phyloP scores from a whole-genome alignment of 2,329 filamentous ascomycete species.

The Trichoderma afroharzianum region DNA sequence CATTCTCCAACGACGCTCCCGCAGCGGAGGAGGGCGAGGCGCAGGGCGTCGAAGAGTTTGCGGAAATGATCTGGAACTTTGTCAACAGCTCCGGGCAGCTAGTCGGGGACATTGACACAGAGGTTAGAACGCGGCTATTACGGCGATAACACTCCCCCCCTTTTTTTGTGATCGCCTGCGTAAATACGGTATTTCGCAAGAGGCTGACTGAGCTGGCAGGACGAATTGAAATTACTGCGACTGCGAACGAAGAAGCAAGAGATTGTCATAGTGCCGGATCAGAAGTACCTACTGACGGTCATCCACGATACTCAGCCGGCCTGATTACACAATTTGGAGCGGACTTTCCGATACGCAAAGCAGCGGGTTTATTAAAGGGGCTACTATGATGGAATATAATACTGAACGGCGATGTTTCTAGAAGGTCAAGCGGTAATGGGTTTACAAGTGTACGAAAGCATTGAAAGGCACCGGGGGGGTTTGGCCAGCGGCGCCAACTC shows the following conservation, averaged over 20 bases:
- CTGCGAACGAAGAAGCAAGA: constrained; percentile 83
- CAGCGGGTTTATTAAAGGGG: not conserved
- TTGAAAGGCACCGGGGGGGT: not conserved
- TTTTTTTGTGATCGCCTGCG: not conserved
- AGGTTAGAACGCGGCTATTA: constrained; percentile 45
- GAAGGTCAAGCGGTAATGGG: not conserved
- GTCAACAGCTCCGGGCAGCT: constrained; percentile 65
- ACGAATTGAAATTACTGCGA: constrained; percentile 72
- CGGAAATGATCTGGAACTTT: constrained; percentile 72
- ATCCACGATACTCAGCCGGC: constrained; percentile 67
- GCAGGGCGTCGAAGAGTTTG: constrained; percentile 67
- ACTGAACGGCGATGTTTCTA: not conserved
- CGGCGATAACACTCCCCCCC: not conserved
- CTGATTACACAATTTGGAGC: not conserved
- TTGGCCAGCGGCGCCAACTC: not conserved
- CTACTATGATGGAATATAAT: not conserved
- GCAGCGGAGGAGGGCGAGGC: constrained; percentile 46
- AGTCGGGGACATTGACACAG: constrained; percentile 68
- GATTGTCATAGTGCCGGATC: constrained; percentile 76
- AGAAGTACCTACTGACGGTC: constrained; percentile 74
- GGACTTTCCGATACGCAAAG: not conserved
- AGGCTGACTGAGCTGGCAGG: constrained; percentile 39
- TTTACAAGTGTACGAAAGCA: not conserved
- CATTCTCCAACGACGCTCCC: constrained; percentile 45
- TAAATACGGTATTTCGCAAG: not conserved